These are phyloP conservation scores for Halenospora varia DNA, from an alignment of 495 filamentous ascomycete species.

Conservation along the genomic window DNA sequence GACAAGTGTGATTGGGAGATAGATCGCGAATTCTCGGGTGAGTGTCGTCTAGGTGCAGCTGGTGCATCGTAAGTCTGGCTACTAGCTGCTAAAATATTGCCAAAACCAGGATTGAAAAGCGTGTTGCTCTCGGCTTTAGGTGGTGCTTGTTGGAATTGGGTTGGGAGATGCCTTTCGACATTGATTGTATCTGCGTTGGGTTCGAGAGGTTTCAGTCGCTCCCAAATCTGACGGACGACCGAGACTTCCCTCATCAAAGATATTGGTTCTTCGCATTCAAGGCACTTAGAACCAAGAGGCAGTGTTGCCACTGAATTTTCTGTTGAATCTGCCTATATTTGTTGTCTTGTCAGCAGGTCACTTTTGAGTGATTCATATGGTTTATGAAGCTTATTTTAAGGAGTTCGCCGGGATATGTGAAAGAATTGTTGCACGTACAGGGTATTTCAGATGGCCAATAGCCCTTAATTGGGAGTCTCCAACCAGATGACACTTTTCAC, in stretches of 20 bases:
- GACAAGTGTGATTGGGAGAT: slow-evolving; percentile 3
- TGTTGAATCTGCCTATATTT: slow-evolving; percentile 18
- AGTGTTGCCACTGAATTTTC: slow-evolving; percentile 16
- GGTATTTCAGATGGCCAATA: slow-evolving; percentile 19
- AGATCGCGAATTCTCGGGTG: background rate
- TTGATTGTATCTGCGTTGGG: slow-evolving; percentile 32
- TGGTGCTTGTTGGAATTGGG: slow-evolving; percentile 28
- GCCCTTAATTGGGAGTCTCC: slow-evolving; percentile 30
- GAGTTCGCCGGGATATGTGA: no score
- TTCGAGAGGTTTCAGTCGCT: slow-evolving; percentile 29
- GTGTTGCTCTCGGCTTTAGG: slow-evolving; percentile 25
- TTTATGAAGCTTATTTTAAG: no score
- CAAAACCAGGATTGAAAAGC: slow-evolving; percentile 18
- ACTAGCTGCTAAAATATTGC: background rate
- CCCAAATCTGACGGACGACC: slow-evolving; percentile 28
- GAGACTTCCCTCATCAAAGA: slow-evolving; percentile 30
- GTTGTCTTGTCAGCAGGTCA: no score
- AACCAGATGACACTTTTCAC: slow-evolving; percentile 26
- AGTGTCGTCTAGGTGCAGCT: background rate
- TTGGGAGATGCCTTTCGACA: slow-evolving; percentile 31
- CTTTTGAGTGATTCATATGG: no score
- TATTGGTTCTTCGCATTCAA: slow-evolving; percentile 25
- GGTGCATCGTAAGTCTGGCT: background rate
- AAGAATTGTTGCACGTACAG: no score
- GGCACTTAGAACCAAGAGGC: slow-evolving; percentile 26